Conservation (phyloP, 345 rosid genomes). For the Hibiscus trionum region DNA sequence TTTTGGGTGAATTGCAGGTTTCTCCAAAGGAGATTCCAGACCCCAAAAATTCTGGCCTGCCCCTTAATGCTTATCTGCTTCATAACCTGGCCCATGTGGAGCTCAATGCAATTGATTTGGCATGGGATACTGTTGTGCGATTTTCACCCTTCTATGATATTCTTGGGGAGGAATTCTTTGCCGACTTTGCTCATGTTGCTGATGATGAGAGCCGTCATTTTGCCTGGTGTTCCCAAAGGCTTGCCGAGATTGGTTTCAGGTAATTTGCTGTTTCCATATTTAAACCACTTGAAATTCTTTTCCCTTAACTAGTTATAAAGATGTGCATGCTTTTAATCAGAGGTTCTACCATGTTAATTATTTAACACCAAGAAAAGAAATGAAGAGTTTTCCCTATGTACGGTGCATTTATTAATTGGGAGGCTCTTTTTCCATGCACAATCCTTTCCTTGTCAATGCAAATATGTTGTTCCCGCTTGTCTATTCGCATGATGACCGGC, state of each 20-base stretch:
- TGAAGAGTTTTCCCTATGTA: neutral
- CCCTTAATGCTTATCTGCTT: slow-evolving; percentile 88
- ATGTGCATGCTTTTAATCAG: neutral
- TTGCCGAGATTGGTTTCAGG: slow-evolving; percentile 86
- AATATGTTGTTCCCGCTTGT: neutral
- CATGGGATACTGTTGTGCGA: slow-evolving; percentile 93
- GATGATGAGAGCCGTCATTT: slow-evolving; percentile 97
- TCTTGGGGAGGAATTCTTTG: slow-evolving; percentile 66
- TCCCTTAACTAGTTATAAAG: neutral
- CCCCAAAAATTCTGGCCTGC: slow-evolving; percentile 65
- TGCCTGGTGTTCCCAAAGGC: slow-evolving; percentile 88
- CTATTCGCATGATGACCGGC: neutral
- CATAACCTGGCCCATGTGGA: slow-evolving; percentile 93
- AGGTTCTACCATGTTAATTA: neutral
- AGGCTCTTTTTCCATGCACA: neutral
- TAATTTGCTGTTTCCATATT: slow-evolving; percentile 10
- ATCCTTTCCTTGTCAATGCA: neutral
- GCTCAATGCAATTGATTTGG: slow-evolving; percentile 93
- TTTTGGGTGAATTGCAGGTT: slow-evolving; percentile 35
- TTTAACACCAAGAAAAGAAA: neutral
- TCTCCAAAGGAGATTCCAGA: slow-evolving; percentile 64
- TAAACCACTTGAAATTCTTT: neutral
- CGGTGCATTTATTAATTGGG: neutral
- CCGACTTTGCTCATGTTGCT: slow-evolving; percentile 94
- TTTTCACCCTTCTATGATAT: slow-evolving; percentile 58